Percentiles rank a stretch among this genome's conserved stretches.
Conservation (phyloP, 805 yeast species). For the Candida wancherniae region DNA sequence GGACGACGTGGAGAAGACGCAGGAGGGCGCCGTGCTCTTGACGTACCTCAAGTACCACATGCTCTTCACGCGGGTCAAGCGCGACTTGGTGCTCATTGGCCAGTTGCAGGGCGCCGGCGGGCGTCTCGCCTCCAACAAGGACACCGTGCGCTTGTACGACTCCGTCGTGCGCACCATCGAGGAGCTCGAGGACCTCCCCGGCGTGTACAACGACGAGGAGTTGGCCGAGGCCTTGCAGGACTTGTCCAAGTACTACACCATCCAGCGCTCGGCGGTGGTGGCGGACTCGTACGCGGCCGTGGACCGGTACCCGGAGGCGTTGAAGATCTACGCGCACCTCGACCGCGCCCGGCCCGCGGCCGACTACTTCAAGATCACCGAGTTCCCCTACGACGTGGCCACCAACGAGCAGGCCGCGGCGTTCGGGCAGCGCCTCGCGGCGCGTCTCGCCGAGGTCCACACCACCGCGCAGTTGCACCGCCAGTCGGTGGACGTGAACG, state of each 20-base stretch:
- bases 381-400: constrained; percentile 41
- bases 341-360: constrained; percentile 15
- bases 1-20: constrained; percentile 54
- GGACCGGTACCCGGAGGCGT: constrained; percentile 42
- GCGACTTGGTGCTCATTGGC: constrained; percentile 56
- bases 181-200: constrained; percentile 77
- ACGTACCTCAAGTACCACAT: constrained; percentile 72
- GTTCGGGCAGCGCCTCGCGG: constrained; percentile 18
- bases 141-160: constrained; percentile 46
- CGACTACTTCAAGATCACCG: constrained; percentile 28
- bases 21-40: constrained; percentile 66
- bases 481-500: constrained; percentile 12
- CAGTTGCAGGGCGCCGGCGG: constrained; percentile 19
- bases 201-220: constrained; percentile 82
- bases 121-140: constrained; percentile 24
- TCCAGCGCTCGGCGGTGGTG: constrained; percentile 39
- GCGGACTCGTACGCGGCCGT: constrained; percentile 42
- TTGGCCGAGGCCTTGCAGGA: constrained; percentile 50
- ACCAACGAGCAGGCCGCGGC: constrained; percentile 26
- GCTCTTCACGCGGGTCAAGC: constrained; percentile 60
- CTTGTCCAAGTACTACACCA: constrained; percentile 45
- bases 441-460: constrained; percentile 26
- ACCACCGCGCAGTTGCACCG: constrained; percentile 45
- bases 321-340: constrained; percentile 35
- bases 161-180: constrained; percentile 48